phyloP scores from a whole-genome alignment of 1,284 basidiomycete genomes.

The Sphaerobolus stellatus region DNA sequence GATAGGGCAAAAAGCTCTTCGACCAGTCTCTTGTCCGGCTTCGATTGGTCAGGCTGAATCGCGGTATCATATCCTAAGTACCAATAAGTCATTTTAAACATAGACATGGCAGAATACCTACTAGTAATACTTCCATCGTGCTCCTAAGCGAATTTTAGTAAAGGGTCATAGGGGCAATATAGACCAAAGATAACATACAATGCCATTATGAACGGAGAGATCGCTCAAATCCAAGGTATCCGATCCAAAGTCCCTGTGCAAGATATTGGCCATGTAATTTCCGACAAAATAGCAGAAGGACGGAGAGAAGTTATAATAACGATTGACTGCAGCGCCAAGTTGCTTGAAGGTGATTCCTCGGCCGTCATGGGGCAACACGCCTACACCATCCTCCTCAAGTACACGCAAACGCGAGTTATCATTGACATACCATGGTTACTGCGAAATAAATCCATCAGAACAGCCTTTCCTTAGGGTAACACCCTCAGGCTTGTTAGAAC shows the following conservation, averaged over 20 bases:
- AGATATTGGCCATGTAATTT: constrained; percentile 54
- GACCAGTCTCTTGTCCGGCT: constrained; percentile 48
- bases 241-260: constrained; percentile 53
- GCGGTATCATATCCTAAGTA: constrained; percentile 63
- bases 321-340: constrained; percentile 44
- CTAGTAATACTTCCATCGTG: constrained; percentile 73
- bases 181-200: constrained; percentile 26
- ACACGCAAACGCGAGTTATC: neutral
- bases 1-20: constrained; percentile 49
- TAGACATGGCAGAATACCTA: constrained; percentile 44
- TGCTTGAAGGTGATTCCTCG: constrained; percentile 65
- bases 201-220: constrained; percentile 69
- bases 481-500: constrained; percentile 19
- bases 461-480: neutral
- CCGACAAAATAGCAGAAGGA: constrained; percentile 66
- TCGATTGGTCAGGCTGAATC: constrained; percentile 50
- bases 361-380: constrained; percentile 66
- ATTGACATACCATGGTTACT: constrained; percentile 6
- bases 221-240: constrained; percentile 66
- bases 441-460: neutral
- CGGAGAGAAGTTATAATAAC: constrained; percentile 67
- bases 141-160: constrained; percentile 35
- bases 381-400: constrained; percentile 32
- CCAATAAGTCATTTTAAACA: too few species aligned
- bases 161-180: neutral